phyloP scores from a whole-genome alignment of 2,329 filamentous ascomycete genomes.

The Paecilomyces sp. region DNA sequence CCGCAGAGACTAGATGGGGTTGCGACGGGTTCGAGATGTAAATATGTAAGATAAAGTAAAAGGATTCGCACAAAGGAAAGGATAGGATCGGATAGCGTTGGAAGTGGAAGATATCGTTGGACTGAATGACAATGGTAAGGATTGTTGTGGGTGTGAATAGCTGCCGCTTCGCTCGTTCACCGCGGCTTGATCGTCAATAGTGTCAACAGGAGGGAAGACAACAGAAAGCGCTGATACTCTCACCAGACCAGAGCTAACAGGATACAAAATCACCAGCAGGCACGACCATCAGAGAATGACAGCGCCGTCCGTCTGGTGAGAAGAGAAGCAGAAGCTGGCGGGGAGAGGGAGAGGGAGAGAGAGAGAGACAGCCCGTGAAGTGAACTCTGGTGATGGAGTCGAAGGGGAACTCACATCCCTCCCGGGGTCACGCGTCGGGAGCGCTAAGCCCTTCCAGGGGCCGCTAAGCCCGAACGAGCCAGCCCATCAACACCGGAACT shows the following conservation, averaged over 20 bases:
- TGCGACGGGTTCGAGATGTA: neutral
- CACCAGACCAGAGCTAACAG: neutral
- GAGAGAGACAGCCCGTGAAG: neutral
- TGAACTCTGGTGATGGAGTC: neutral
- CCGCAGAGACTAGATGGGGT: neutral
- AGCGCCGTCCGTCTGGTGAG: neutral
- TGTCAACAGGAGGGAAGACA: neutral
- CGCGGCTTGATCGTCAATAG: neutral
- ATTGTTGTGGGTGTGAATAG: neutral
- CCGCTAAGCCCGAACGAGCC: neutral
- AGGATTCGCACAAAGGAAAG: neutral
- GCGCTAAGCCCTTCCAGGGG: constrained; percentile 24
- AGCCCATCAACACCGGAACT: neutral
- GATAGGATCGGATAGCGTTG: neutral
- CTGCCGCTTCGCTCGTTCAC: neutral
- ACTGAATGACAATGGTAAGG: neutral
- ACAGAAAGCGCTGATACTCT: neutral
- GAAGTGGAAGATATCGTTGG: neutral
- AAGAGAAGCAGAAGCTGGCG: neutral
- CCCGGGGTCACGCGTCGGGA: constrained; percentile 31
- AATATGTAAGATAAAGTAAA: neutral
- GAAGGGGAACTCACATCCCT: constrained; percentile 1
- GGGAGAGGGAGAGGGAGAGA: neutral
- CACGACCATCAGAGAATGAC: neutral
- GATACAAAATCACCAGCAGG: neutral